Evolutionary conservation across 2,329 filamentous ascomycete species (phyloP).

Genomic region (Blumeria hordei): DNA sequence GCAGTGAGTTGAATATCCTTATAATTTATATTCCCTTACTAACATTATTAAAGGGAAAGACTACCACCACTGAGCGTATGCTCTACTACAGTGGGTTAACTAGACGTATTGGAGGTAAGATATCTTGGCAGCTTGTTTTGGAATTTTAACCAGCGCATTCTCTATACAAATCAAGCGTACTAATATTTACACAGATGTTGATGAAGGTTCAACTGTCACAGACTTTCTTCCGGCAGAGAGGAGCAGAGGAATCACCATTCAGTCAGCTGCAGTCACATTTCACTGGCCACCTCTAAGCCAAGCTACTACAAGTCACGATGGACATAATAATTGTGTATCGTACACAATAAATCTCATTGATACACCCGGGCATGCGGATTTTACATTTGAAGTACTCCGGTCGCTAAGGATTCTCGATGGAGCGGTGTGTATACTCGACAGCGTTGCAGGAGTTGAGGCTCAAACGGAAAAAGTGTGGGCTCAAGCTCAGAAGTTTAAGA

Average conservation of each 20-base stretch:
- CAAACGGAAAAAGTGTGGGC: conserved; percentile 94
- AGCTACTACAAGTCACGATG: conserved; percentile 17
- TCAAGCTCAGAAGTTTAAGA: conserved; percentile 64
- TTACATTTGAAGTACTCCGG: conserved; percentile 85
- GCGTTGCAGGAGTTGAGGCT: conserved; percentile 81
- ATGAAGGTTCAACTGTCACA: conserved; percentile 88
- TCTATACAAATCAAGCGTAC: background rate
- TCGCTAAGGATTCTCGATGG: conserved; percentile 75
- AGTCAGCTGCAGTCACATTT: conserved; percentile 90
- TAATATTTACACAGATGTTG: conserved; percentile 37
- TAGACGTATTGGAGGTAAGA: conserved; percentile 49
- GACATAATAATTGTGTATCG: conserved; percentile 21
- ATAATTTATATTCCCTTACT: conserved; percentile 1
- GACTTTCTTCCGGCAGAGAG: conserved; percentile 89
- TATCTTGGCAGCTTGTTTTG: background rate
- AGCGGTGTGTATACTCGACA: conserved; percentile 79
- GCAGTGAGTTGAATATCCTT: conserved; percentile 27
- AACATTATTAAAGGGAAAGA: conserved; percentile 45
- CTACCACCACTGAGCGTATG: conserved; percentile 96
- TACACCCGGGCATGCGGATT: conserved; percentile 90
- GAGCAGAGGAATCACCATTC: conserved; percentile 85
- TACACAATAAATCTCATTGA: conserved; percentile 83
- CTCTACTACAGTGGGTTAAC: conserved; percentile 89
- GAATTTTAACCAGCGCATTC: too few relatives aligned
- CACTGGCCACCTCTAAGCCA: conserved; percentile 47